Base-by-base conservation (phyloP, 352 stramenopile genomes). In the Elongisporangium prolatum region DNA sequence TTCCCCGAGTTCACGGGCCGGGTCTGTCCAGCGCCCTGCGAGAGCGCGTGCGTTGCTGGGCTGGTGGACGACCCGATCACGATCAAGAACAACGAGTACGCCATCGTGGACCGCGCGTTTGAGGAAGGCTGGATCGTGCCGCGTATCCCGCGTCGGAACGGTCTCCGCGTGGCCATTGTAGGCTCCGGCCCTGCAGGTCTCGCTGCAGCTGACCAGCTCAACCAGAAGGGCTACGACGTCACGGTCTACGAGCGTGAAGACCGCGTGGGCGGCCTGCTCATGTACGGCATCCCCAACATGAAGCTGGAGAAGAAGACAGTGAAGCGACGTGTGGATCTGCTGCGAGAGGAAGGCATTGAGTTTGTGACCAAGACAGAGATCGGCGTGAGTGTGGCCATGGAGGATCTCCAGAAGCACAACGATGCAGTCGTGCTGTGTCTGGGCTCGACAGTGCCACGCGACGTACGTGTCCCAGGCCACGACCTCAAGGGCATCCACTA, bases 231-330 rank as follows among this genome's bases (percentile, higher is more conserved):
- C 51, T 98, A 99, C 80, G 89, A 96, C 56, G 96, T 97, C 13
- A 98, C 95, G 11, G 95, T 99, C 1, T 99, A 97, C 72, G 96
- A 98, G 72, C 87, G 96, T 17, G 91, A 97, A 51, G 96, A 99
- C 84, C 86, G 91, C 50, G 73, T 99, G 25, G 97, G 97, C 24
- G 97, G 96, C 5, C 72, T 99, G 47, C 78, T 99, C 52, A 98
- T 98, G 91, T 99, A 99, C 68, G 97, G 97, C 48, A 99, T 99
- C 68, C 97, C 97, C 21, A 99, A 99, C 79, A 98, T 98, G 95
- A 99, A 99, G 78, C 76, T 99, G 6, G 95, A 98, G 59, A 99
- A 99, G 81, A 93, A 98, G 64, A 98, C 87, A 17, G 95, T 99
- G 9, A 86, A 97, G 89, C 63, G 96, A 44, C 88, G 97, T 51